Percentiles rank a stretch among this genome's conserved stretches.
phyloP scores from a whole-genome alignment of 805 yeast genomes.

The Candida endomychidarum region DNA sequence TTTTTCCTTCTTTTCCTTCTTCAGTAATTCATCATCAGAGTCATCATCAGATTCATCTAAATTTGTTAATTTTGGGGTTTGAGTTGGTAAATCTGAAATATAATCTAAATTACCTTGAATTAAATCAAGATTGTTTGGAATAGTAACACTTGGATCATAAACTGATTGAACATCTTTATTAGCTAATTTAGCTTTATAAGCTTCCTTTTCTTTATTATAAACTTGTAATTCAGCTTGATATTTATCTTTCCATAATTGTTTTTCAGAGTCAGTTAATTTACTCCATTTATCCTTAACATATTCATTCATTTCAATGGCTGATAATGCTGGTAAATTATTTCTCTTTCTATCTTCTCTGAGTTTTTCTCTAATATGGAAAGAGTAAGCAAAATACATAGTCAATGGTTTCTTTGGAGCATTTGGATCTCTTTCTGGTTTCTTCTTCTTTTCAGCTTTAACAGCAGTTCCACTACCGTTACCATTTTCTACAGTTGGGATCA shows the following conservation, averaged over 20 bases:
- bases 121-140: constrained; percentile 5
- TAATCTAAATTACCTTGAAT: constrained; percentile 14
- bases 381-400: constrained; percentile 78
- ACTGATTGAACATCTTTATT: constrained; percentile 10
- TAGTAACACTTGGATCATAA: neutral
- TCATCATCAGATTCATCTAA: constrained; percentile 9
- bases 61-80: constrained; percentile 7
- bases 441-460: constrained; percentile 32
- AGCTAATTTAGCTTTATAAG: constrained; percentile 30
- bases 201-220: constrained; percentile 33
- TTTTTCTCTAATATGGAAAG: constrained; percentile 68
- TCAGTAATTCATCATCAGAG: constrained; percentile 20
- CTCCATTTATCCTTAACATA: constrained; percentile 82
- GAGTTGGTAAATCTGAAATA: constrained; percentile 15
- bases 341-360: constrained; percentile 66
- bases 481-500: constrained; percentile 24
- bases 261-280: constrained; percentile 64
- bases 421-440: constrained; percentile 65
- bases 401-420: constrained; percentile 95
- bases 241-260: constrained; percentile 64
- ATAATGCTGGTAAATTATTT: constrained; percentile 57
- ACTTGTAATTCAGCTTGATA: constrained; percentile 48
- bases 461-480: constrained; percentile 15
- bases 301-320: constrained; percentile 76
- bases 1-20: constrained; percentile 53